Evolutionary conservation across 495 filamentous ascomycete species (phyloP), one percentile per base, ranked within the genome.

Genomic region (Tuber magnatum): DNA sequence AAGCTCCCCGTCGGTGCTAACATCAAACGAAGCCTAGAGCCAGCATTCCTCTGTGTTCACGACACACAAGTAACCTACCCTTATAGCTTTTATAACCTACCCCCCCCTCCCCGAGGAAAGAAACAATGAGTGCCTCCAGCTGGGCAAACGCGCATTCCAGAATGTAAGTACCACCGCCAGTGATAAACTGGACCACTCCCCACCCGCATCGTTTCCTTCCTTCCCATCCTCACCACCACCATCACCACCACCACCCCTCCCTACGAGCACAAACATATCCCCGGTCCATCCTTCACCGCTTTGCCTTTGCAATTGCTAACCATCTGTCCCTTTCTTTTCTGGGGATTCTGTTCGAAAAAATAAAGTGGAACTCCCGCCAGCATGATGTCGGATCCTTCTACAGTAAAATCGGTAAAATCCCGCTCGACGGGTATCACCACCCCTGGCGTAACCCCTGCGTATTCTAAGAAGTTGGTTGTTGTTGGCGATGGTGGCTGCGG

Each of bases 381-480:
- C 42, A 82, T 82, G 80, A 78, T 80, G 72, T 82, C 80, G 40
- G 75, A 79, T 68, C 80, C 80, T 56, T 82, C 80, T 75, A 81
- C 80, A 51, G 72, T 73, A 73, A 75, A 77, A 32, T 77, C 78
- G 32, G 75, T 79, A 61, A 69, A 46, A 41, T 77, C 79, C 28
- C 80, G 80, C 69, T 81, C 80, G 42, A 81, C 80, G 4, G 80
- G 80, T 14, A 76, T 71, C 39, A 82, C 81, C 22, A 82, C 81
- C 42, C 80, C 81, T 48, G 81, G 75, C 12, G 94, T 89, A 80
- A 92, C 92, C 6, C 94, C 94, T 1, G 90, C 92, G 71, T 99
- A 93, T 84, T 97, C 94, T 75, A 99, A 99, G 87, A 99, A 99
- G 87, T 93, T 99, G 80, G 95, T 99, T 35, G 95, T 99, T 32